Base-by-base conservation (phyloP, 176 grass and related monocot genomes). In the Tuctoria greenei region DNA sequence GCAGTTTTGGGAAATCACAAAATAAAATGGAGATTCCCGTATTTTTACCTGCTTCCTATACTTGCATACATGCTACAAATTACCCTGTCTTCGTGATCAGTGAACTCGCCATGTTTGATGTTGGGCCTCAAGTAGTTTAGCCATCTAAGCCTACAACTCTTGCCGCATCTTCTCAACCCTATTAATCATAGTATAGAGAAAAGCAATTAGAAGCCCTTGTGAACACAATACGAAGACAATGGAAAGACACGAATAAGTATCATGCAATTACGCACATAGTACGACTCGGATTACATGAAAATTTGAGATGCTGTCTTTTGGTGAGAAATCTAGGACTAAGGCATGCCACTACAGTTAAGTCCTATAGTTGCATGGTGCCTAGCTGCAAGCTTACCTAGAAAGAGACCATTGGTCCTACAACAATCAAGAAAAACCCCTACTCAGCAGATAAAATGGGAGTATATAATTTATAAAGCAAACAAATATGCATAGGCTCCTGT, bases 121-220 rank as follows among this genome's bases (percentile, higher is more conserved):
- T 97, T 92, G 38, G 95, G 95, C 68, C 95, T 97, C 64, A 97
- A 35, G 64, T 97, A 97, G 81, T 97, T 97, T 40, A 97, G 56
- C 95, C 95, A 97, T 93, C 95, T 86, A 63, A 97, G 72, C 55
- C 95, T 97, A 36, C 95, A 97, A 43, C 95, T 97, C 84, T 97
- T 97, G 5, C 95, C 95, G 77, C 95, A 97, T 81, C 95, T 91
- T 63, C 84, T 93, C 76, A 97, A 67, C 14, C 91, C 94, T 97
- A 61, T 23, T 23, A 58, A 72, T 60, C 42, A 72, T 36, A 38
- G 17, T 14, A 69, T 10, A 62, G 6, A 75, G 16, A 63, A 3
- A 31, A 45, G 1, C 0, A 9, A 36, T 67, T 23, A 61, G 3
- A 52, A 66, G 6, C 52, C 52, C 34, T 52, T 27, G 18, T 13